Evolutionary conservation across 352 stramenopile genomes (phyloP).

Genomic region (Phytophthora pluvialis): DNA sequence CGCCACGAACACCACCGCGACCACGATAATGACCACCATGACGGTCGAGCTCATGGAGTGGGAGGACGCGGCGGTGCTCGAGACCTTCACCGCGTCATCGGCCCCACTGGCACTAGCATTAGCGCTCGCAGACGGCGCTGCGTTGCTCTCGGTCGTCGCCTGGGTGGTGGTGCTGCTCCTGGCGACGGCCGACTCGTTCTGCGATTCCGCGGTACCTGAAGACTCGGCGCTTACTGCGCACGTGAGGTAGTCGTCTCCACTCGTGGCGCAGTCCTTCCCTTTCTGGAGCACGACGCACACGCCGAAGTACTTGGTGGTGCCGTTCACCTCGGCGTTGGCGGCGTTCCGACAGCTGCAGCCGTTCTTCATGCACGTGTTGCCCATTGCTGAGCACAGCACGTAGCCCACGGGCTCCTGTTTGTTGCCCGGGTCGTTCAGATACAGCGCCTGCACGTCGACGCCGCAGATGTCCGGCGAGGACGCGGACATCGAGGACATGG

Average conservation of each 20-base stretch:
- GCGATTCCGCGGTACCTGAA: constrained; percentile 1
- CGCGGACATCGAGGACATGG: constrained; percentile 21
- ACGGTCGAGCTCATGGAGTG: constrained; percentile 30
- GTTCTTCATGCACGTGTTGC: constrained; percentile 42
- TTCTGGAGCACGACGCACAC: constrained; percentile 34
- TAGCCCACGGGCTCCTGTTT: constrained; percentile 35
- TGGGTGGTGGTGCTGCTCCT: constrained; percentile 13
- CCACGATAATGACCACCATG: constrained; percentile 37
- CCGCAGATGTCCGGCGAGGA: constrained; percentile 32
- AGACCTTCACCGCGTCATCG: not conserved
- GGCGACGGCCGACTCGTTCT: constrained; percentile 16
- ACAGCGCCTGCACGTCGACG: constrained; percentile 33
- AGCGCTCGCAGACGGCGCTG: not conserved
- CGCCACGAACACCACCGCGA: constrained; percentile 39
- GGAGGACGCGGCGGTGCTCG: constrained; percentile 9
- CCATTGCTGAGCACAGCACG: constrained; percentile 37
- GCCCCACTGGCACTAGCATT: constrained; percentile 7
- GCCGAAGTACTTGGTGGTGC: constrained; percentile 36
- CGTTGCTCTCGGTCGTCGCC: constrained; percentile 27
- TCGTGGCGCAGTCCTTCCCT: constrained; percentile 32
- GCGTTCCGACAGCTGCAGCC: constrained; percentile 37
- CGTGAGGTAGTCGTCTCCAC: constrained; percentile 33
- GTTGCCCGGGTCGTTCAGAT: constrained; percentile 42
- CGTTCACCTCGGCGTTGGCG: constrained; percentile 23
- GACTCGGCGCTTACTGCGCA: constrained; percentile 26